Percentiles rank a stretch among this genome's conserved stretches.
phyloP scores from a whole-genome alignment of 1,139 yeast species.

The Pichia sp. region DNA sequence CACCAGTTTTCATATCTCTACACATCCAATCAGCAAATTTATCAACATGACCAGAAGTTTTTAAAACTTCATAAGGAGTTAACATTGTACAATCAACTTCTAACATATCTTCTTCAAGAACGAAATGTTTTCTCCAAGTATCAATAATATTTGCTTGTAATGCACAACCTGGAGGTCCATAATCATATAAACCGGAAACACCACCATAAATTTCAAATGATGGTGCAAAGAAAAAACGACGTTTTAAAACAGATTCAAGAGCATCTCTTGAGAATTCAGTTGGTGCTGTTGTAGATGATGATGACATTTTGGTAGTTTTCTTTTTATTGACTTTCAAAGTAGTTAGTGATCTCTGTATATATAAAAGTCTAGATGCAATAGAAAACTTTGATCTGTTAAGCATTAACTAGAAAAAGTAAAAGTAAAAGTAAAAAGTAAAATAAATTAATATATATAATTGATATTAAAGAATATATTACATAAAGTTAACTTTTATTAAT shows the following conservation, averaged over 20 bases:
- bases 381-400: no score
- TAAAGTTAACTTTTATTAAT: no score
- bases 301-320: slow-evolving; percentile 22
- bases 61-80: slow-evolving; percentile 94
- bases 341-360: no score
- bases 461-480: no score
- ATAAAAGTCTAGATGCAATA: no score
- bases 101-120: slow-evolving; percentile 96
- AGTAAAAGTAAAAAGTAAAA: no score
- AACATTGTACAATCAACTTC: slow-evolving; percentile 98
- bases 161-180: slow-evolving; percentile 99
- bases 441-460: no score
- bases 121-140: slow-evolving; percentile 95
- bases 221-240: slow-evolving; percentile 96
- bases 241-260: slow-evolving; percentile 83
- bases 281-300: not conserved
- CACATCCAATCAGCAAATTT: slow-evolving; percentile 99
- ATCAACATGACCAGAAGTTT: slow-evolving; percentile 98
- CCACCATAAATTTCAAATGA: slow-evolving; percentile 98
- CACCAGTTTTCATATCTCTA: slow-evolving; percentile 90
- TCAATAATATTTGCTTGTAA: slow-evolving; percentile 93
- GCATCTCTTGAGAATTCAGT: slow-evolving; percentile 68
- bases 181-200: slow-evolving; percentile 95
- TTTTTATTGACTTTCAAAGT: not conserved
- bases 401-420: no score